Conservation (phyloP, 2,329 filamentous ascomycete genomes). For the Aspergillus niger region DNA sequence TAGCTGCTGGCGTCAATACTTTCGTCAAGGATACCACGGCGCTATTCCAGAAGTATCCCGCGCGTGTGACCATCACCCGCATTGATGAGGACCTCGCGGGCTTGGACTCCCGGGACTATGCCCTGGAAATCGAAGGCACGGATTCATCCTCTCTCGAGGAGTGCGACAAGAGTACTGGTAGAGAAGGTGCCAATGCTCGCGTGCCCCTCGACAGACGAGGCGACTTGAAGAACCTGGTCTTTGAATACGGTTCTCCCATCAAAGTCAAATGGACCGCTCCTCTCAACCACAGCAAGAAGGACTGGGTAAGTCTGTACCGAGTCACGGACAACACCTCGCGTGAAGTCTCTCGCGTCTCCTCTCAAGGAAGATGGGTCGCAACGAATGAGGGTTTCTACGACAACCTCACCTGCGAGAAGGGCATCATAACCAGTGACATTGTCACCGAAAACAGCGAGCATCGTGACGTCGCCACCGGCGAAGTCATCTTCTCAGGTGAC, state of each 20-base stretch:
- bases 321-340: slow-evolving; percentile 90
- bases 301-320: slow-evolving; percentile 97
- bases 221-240: slow-evolving; percentile 71
- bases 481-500: slow-evolving; percentile 85
- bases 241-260: slow-evolving; percentile 89
- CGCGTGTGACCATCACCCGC: slow-evolving; percentile 78
- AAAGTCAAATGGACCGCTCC: slow-evolving; percentile 89
- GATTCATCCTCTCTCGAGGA: slow-evolving; percentile 54
- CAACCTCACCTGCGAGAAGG: slow-evolving; percentile 70
- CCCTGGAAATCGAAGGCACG: slow-evolving; percentile 71
- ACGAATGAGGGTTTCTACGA: slow-evolving; percentile 78
- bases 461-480: slow-evolving; percentile 69
- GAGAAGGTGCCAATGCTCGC: slow-evolving; percentile 71
- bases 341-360: slow-evolving; percentile 79
- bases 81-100: slow-evolving; percentile 79
- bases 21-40: slow-evolving; percentile 86
- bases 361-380: slow-evolving; percentile 85
- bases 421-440: slow-evolving; percentile 71
- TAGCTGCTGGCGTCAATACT: slow-evolving; percentile 81
- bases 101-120: slow-evolving; percentile 77
- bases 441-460: slow-evolving; percentile 48
- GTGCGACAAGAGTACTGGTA: slow-evolving; percentile 65
- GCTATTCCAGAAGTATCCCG: slow-evolving; percentile 85
- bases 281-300: slow-evolving; percentile 79
- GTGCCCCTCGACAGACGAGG: slow-evolving; percentile 63